These are phyloP conservation scores for Sisymbrium irio DNA, from an alignment of 345 rosid species.

Conservation along the genomic window DNA sequence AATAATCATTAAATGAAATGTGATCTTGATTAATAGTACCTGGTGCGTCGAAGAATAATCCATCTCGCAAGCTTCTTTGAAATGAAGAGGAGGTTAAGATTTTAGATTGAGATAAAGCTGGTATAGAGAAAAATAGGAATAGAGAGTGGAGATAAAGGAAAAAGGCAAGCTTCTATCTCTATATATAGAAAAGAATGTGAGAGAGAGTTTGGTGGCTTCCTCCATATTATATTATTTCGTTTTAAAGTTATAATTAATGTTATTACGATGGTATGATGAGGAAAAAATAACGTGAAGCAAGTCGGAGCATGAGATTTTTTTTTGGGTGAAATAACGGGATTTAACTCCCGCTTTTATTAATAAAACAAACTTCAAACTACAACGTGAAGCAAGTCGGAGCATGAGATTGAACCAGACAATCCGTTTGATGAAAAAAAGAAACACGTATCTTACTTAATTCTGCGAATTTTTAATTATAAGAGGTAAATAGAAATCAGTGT, in stretches of 20 bases:
- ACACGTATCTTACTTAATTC: not conserved
- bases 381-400: slow-evolving; percentile 9
- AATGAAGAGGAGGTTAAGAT: not conserved
- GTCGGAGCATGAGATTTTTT: no score
- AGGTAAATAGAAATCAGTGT: not conserved
- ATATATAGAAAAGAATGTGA: slow-evolving; percentile 20
- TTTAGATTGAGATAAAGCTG: slow-evolving; percentile 1
- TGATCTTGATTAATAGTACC: slow-evolving; percentile 6
- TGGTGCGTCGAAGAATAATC: slow-evolving; percentile 20
- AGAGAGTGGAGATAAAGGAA: slow-evolving; percentile 15
- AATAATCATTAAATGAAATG: not conserved
- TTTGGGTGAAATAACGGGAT: no score
- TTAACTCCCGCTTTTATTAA: no score
- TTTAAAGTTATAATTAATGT: not conserved
- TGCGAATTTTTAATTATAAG: not conserved
- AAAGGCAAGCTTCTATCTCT: slow-evolving; percentile 29
- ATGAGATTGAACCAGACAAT: slow-evolving; percentile 7
- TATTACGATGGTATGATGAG: not conserved
- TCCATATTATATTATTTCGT: not conserved
- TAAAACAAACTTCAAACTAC: no score
- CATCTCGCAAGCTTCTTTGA: slow-evolving; percentile 14
- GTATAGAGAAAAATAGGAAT: not conserved
- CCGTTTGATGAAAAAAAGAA: not conserved
- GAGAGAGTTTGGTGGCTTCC: slow-evolving; percentile 18
- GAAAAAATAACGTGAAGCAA: slow-evolving; percentile 20